Base-by-base conservation (phyloP, 495 filamentous ascomycete genomes). In the Patellaria atrata region DNA sequence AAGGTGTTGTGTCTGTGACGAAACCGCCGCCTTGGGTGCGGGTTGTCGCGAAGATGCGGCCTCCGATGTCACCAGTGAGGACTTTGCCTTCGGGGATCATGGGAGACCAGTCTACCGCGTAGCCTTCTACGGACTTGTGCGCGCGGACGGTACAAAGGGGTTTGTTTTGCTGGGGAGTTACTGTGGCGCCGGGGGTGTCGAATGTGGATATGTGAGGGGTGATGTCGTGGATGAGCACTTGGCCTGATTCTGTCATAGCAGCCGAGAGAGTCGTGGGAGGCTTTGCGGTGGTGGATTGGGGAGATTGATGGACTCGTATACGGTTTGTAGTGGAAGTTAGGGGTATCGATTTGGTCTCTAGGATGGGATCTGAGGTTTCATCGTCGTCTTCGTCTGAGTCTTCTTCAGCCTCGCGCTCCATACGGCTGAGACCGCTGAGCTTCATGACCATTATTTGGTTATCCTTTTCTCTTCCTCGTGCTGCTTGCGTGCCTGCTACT, bases 361-460 rank as follows among this genome's bases (percentile, higher is more conserved):
- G 79, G 43, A 97, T 91, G 3, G 89, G 84, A 45, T 97, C 87
- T 35, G 83, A 66, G n/a, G 48, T 56, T 49, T 70, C 67, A 29
- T 91, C 82, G 44, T 79, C 77, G 46, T 76, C 70, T 25, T 73
- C 73, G 30, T 79, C 74, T 27, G 74, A 75, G 15, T 82, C 77
- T 5, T 78, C 73, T n/a, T 83, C 77, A 15, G 77, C 77, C 8
- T 63, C 61, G 42, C 67, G 65, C 41, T 89, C 77, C 78, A 85
- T 93, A 49, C 79, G 78, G 56, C 77, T 79, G 32, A 97, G 61
- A 3, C 81, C 77, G 45, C 83, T 92, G 53, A 97, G 71, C 61
- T 94, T 97, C 71, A 96, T 81, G 18, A 94, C 74, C 70, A 94
- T 73, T 44, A 97, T 52, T 52, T 93, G 75, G 52, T 97, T 97